Base-by-base conservation (phyloP, 2,329 filamentous ascomycete species). In the Ceratocystis variospora region DNA sequence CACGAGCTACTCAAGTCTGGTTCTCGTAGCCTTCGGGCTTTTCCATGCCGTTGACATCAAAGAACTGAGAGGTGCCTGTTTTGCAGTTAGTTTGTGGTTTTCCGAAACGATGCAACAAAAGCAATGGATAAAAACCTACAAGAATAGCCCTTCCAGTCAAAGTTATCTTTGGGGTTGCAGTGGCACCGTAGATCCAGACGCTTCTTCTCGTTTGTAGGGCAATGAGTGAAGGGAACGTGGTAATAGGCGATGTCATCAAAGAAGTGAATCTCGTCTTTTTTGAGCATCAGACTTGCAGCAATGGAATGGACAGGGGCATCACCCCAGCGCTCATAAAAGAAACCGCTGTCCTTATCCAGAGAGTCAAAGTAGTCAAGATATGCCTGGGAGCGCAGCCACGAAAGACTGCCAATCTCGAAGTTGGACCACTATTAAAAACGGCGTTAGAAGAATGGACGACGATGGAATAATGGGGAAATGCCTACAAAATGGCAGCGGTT, bases 181-280 rank as follows among this genome's bases (percentile, higher is more conserved):
- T 92, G 88, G 77, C 94, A 99, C 75, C 89, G 92, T 71, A 93
- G 84, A 70, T 96, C 87, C 66, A 92, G 76, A 70, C 92, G 85
- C 65, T 83, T 85, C 77, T 96, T 83, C 77, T 97, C 90, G 65
- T 88, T 89, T 0, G 91, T 96, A 1, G 94, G 94, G 77, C 94
- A 99, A 77, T 99, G 94, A 3, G 92, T 97, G 75, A 99, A 99
- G 25, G 94, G 94, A 28, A 96, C 89, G 75, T 99, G 94, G 77
- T 91, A 96, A 78, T 99, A 99, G 68, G 90, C 93, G 72, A 99
- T 99, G 73, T 99, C 93, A 76, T 99, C 90, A 81, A 97, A 99
- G 80, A 99, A 99, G 76, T 99, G 94, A 69, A 99, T 86, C 75
- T 99, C 87, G 62, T 94, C 88, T 79, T 96, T 96, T 76, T 89